These are phyloP conservation scores for Phytophthora brassicae DNA, from an alignment of 352 stramenopile genomes.

Conservation along the genomic window DNA sequence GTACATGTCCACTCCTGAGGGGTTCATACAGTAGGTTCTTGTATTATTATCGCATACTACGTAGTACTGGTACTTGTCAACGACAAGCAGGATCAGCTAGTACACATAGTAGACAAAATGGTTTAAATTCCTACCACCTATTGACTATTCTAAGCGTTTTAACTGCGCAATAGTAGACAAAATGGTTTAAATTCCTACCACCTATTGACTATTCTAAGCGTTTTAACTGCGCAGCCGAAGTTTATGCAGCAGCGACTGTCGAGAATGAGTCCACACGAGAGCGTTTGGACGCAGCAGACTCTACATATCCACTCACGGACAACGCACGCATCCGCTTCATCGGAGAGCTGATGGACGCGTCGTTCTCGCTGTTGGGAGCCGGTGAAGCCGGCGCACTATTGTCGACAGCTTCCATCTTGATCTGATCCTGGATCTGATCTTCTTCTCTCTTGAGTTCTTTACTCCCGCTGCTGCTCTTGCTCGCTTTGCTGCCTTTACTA, in stretches of 20 bases:
- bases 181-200: conserved; percentile 24
- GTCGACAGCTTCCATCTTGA: conserved; percentile 35
- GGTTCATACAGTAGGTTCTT: too few relatives aligned
- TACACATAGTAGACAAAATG: conserved; percentile 24
- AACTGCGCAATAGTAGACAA: conserved; percentile 17
- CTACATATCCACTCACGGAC: conserved; percentile 60
- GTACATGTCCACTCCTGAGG: too few relatives aligned
- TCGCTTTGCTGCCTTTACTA: background rate
- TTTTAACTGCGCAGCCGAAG: background rate
- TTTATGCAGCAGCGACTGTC: conserved; percentile 42
- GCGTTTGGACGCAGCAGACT: conserved; percentile 57
- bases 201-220: conserved; percentile 37
- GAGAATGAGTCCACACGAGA: conserved; percentile 65
- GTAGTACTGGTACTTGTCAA: too few relatives aligned
- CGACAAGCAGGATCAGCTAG: conserved; percentile 17
- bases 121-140: conserved; percentile 28
- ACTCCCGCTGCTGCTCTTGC: conserved; percentile 3
- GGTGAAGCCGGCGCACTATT: conserved; percentile 18
- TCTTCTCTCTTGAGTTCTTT: conserved; percentile 10
- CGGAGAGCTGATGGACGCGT: conserved; percentile 54
- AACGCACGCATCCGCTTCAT: conserved; percentile 80
- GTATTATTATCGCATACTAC: too few relatives aligned
- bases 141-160: conserved; percentile 31
- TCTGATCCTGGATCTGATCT: conserved; percentile 24
- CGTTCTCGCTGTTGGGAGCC: conserved; percentile 30